phyloP scores from a whole-genome alignment of 768 basidiomycete genomes.

The Russula brevipes region DNA sequence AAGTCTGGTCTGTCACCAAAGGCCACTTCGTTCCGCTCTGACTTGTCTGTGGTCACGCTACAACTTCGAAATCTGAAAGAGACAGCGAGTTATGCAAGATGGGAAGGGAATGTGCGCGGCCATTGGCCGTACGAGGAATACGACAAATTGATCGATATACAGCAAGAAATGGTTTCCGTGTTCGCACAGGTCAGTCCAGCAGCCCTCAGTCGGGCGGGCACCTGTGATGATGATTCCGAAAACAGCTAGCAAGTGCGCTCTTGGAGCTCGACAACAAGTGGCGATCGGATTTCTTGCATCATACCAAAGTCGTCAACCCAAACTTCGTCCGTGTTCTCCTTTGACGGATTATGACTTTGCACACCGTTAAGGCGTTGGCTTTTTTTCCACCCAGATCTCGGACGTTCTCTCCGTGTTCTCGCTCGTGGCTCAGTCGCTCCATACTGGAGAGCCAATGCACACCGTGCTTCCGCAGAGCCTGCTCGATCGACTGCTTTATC shows the following conservation, averaged over 20 bases:
- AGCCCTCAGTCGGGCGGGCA: not conserved
- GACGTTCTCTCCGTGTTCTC: conserved; percentile 41
- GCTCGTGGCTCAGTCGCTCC: conserved; percentile 40
- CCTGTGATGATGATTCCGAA: not conserved
- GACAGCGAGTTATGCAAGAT: conserved; percentile 37
- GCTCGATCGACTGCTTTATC: conserved; percentile 44
- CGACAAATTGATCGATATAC: conserved; percentile 35
- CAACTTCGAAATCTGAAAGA: conserved; percentile 34
- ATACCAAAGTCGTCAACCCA: conserved; percentile 49
- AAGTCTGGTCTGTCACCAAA: conserved; percentile 25
- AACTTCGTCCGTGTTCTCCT: conserved; percentile 40
- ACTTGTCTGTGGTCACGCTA: conserved; percentile 32
- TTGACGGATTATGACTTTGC: not conserved
- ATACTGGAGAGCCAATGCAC: conserved; percentile 42
- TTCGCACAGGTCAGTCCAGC: conserved; percentile 35
- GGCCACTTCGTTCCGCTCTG: conserved; percentile 30
- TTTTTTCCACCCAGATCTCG: conserved; percentile 29
- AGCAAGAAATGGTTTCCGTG: conserved; percentile 39
- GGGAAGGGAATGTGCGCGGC: conserved; percentile 49
- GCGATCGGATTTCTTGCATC: conserved; percentile 38
- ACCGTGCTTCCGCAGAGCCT: conserved; percentile 39
- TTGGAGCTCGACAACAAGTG: conserved; percentile 40
- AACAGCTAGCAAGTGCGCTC: conserved; percentile 40
- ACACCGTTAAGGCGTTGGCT: not conserved
- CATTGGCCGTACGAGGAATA: conserved; percentile 51